phyloP scores from a whole-genome alignment of 2,329 filamentous ascomycete species.

The Fusarium sp. region DNA sequence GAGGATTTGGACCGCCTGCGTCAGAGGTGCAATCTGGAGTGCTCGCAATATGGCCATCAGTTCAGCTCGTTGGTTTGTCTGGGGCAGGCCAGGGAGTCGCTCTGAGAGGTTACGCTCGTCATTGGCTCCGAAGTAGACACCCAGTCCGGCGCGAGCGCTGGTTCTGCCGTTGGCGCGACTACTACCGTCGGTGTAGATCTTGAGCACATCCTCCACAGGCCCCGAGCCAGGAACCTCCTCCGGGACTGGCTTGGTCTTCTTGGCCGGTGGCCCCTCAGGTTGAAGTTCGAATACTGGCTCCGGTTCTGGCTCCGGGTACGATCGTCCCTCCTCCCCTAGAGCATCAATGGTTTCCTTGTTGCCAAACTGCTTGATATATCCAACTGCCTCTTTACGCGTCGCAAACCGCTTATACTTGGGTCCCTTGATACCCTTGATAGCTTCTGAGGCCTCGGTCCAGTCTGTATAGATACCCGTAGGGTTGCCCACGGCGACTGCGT shows the following conservation, averaged over 20 bases:
- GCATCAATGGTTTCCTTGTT: slow-evolving; percentile 55
- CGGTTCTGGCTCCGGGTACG: slow-evolving; percentile 13
- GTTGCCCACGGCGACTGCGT: slow-evolving; percentile 70
- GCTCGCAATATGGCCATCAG: slow-evolving; percentile 88
- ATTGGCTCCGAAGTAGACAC: slow-evolving; percentile 69
- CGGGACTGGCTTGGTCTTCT: slow-evolving; percentile 37
- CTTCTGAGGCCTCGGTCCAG: slow-evolving; percentile 76
- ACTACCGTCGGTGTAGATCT: slow-evolving; percentile 72
- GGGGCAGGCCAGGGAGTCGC: slow-evolving; percentile 75
- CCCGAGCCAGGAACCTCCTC: slow-evolving; percentile 40
- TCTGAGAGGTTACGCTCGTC: slow-evolving; percentile 78
- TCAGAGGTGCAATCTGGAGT: slow-evolving; percentile 76
- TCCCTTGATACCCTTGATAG: slow-evolving; percentile 78
- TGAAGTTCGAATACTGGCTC: slow-evolving; percentile 11
- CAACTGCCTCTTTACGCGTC: slow-evolving; percentile 77
- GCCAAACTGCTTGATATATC: slow-evolving; percentile 71
- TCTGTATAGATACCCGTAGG: slow-evolving; percentile 69
- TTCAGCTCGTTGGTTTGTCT: slow-evolving; percentile 98
- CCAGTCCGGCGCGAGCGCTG: slow-evolving; percentile 68
- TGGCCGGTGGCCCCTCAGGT: slow-evolving; percentile 35
- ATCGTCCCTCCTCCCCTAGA: slow-evolving; percentile 47
- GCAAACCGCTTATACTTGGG: slow-evolving; percentile 77
- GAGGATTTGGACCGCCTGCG: slow-evolving; percentile 78
- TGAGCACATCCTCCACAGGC: slow-evolving; percentile 42
- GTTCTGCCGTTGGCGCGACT: slow-evolving; percentile 66